A percentile compares a stretch with the other conserved stretches of the same genome.
Evolutionary conservation across 208 protist species (phyloP).

Genomic region (Acanthamoeba royreba): DNA sequence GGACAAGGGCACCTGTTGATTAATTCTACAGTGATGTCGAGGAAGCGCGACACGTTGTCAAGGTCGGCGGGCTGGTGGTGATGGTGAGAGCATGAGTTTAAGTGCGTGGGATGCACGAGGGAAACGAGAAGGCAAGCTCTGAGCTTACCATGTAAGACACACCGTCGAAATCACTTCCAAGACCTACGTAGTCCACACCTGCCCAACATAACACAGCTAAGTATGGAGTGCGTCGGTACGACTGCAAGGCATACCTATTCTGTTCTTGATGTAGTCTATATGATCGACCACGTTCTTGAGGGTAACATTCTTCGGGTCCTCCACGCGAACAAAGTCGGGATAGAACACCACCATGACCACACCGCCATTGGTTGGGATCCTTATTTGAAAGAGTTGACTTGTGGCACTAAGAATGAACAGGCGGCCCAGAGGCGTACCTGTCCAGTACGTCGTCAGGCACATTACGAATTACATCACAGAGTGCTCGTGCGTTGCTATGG

Average conservation of each 20-base stretch:
- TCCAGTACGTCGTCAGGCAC: conserved; percentile 32
- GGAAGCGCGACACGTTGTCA: neutral
- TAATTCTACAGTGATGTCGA: neutral
- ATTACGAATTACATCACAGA: neutral
- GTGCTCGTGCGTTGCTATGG: neutral
- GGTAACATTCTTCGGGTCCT: neutral
- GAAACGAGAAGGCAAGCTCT: too few relatives aligned
- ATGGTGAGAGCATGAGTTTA: too few relatives aligned
- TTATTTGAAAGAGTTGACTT: neutral
- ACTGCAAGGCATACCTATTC: neutral
- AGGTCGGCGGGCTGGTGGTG: neutral
- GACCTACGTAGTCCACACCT: neutral
- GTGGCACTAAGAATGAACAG: neutral
- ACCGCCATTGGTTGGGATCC: neutral
- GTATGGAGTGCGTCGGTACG: neutral
- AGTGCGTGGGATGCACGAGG: too few relatives aligned
- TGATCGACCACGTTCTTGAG: conserved; percentile 15
- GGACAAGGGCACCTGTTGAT: neutral
- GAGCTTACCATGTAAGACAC: neutral
- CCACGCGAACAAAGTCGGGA: neutral
- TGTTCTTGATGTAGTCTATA: conserved; percentile 35
- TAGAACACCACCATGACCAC: conserved; percentile 27
- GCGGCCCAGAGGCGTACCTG: neutral
- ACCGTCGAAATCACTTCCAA: conserved; percentile 27
- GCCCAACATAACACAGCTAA: neutral